Evolutionary conservation across 139 green algal genomes (phyloP).

Genomic region (Volvox africanus): DNA sequence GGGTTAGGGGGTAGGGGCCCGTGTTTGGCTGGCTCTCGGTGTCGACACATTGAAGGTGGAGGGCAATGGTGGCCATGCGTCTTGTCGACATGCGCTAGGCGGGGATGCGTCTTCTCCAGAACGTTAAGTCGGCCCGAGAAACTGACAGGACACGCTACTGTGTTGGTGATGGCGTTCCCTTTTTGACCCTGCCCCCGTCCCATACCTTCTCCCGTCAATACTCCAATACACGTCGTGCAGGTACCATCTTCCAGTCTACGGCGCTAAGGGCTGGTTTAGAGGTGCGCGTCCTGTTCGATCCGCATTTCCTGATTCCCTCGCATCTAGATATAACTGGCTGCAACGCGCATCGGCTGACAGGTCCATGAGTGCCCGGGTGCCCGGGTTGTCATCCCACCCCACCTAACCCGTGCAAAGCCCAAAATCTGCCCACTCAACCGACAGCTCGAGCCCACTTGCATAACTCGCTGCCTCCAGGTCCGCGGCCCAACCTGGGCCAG

Average conservation of each 20-base stretch:
- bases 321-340: neutral
- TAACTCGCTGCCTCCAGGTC: neutral
- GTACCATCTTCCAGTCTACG: slow-evolving; percentile 33
- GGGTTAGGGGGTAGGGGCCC: too few relatives aligned
- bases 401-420: neutral
- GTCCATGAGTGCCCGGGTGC: neutral
- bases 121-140: too few relatives aligned
- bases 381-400: neutral
- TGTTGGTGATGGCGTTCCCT: neutral
- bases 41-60: too few relatives aligned
- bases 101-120: too few relatives aligned
- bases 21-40: too few relatives aligned
- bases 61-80: too few relatives aligned
- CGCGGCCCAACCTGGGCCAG: slow-evolving; percentile 35
- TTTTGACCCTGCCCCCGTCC: neutral
- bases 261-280: neutral
- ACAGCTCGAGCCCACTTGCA: neutral
- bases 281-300: neutral
- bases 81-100: too few relatives aligned
- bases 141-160: neutral
- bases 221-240: neutral
- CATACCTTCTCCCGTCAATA: neutral
- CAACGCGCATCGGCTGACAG: neutral
- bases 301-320: neutral
- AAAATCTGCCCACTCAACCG: neutral